phyloP scores from a whole-genome alignment of 23 red algal species.

The Chondrus crispus region DNA sequence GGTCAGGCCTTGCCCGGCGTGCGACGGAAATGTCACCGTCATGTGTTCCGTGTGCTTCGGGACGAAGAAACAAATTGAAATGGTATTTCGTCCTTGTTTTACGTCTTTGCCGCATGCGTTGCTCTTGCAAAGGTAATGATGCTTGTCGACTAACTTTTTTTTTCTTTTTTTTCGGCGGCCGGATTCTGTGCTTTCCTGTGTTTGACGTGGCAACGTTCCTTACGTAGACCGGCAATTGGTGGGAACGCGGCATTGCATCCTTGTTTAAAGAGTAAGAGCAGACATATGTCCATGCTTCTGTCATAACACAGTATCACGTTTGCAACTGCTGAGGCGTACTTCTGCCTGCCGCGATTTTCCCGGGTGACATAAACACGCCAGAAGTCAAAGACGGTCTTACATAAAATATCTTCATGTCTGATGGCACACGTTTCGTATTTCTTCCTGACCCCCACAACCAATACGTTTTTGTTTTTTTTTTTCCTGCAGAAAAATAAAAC shows the following conservation, averaged over 20 bases:
- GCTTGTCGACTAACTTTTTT: neutral
- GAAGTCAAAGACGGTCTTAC: too few species aligned
- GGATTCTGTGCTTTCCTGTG: neutral
- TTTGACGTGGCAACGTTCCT: neutral
- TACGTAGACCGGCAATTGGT: conserved; percentile 41
- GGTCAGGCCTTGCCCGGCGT: conserved; percentile 36
- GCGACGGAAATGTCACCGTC: conserved; percentile 35
- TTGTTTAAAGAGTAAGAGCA: conserved; percentile 26
- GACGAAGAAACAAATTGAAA: conserved; percentile 50
- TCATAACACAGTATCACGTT: too few species aligned
- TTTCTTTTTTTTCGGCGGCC: neutral
- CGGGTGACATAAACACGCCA: too few species aligned
- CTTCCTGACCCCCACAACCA: too few species aligned
- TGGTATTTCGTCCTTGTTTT: conserved; percentile 10
- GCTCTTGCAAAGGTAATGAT: neutral
- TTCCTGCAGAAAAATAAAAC: too few species aligned
- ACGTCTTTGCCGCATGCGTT: neutral
- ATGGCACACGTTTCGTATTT: too few species aligned
- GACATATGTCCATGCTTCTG: neutral
- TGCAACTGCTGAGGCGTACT: too few species aligned
- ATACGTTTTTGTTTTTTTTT: too few species aligned
- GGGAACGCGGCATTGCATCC: conserved; percentile 42
- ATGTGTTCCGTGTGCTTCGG: conserved; percentile 73
- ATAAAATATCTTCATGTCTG: too few species aligned
- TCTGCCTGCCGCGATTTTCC: too few species aligned